Conservation (phyloP, 768 basidiomycete species). For the Tephrocybe sp. region DNA sequence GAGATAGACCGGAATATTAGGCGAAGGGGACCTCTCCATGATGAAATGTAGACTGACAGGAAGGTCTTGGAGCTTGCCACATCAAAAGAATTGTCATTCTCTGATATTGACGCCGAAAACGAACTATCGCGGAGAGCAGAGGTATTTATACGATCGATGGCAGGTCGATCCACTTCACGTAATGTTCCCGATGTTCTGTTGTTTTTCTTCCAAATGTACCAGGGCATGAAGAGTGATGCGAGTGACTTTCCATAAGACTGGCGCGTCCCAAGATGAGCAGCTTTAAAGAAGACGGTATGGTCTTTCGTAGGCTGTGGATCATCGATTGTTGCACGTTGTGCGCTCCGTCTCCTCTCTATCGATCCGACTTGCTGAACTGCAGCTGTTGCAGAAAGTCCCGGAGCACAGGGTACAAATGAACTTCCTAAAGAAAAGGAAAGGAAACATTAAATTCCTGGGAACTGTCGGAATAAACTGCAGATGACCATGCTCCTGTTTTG, state of each 20-base stretch:
- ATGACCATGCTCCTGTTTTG: slow-evolving; percentile 9
- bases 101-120: too few relatives aligned
- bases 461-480: slow-evolving; percentile 6
- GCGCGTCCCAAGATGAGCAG: not conserved
- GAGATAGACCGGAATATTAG: not conserved
- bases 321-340: not conserved
- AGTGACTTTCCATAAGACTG: not conserved
- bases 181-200: too few relatives aligned
- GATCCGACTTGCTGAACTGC: not conserved
- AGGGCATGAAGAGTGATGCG: not conserved
- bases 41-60: not conserved
- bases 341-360: slow-evolving; percentile 1
- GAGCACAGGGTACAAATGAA: not conserved
- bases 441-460: not conserved
- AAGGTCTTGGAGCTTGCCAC: too few relatives aligned
- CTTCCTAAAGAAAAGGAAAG: slow-evolving; percentile 4
- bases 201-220: too few relatives aligned
- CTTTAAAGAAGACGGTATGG: slow-evolving; percentile 9
- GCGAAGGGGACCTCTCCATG: not conserved
- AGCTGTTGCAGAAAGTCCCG: not conserved
- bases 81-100: too few relatives aligned
- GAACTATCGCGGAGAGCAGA: too few relatives aligned
- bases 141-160: too few relatives aligned
- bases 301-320: not conserved
- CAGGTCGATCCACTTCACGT: too few relatives aligned